Conservation (phyloP, 805 yeast genomes). For the Scheffersomyces lignosus region DNA sequence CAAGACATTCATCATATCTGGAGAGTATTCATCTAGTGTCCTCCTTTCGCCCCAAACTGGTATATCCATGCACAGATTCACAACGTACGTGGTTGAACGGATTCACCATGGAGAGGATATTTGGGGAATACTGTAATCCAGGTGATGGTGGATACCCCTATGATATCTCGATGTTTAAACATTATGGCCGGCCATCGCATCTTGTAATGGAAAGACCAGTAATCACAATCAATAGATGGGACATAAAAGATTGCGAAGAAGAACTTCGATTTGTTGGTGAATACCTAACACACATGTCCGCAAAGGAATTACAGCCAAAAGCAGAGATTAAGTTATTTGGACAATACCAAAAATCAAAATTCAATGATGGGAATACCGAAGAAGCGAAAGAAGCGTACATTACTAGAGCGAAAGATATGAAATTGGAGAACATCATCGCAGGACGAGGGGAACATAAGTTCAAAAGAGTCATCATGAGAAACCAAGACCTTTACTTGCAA, state of each 20-base stretch:
- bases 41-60: slow-evolving; percentile 38
- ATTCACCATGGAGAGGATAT: slow-evolving; percentile 38
- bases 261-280: slow-evolving; percentile 24
- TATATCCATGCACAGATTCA: slow-evolving; percentile 44
- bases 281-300: slow-evolving; percentile 2
- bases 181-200: slow-evolving; percentile 13
- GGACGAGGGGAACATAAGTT: slow-evolving; percentile 26
- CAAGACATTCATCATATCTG: slow-evolving; percentile 48
- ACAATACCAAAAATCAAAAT: not conserved
- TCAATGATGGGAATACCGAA: slow-evolving; percentile 2
- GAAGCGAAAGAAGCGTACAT: slow-evolving; percentile 3
- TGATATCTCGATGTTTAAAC: slow-evolving; percentile 11
- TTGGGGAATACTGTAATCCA: slow-evolving; percentile 34
- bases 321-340: not conserved
- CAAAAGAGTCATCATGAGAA: slow-evolving; percentile 20
- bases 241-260: slow-evolving; percentile 24
- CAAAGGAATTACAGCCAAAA: not conserved
- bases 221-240: slow-evolving; percentile 33
- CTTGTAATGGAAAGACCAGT: slow-evolving; percentile 16
- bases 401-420: slow-evolving; percentile 16
- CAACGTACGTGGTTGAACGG: slow-evolving; percentile 36
- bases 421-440: slow-evolving; percentile 23
- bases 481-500: slow-evolving; percentile 21
- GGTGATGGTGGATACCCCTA: slow-evolving; percentile 10
- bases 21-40: slow-evolving; percentile 38